Evolutionary conservation across 1,284 basidiomycete species (phyloP), one percentile per base, ranked within the genome.

Genomic region (Cronartium ribicola): DNA sequence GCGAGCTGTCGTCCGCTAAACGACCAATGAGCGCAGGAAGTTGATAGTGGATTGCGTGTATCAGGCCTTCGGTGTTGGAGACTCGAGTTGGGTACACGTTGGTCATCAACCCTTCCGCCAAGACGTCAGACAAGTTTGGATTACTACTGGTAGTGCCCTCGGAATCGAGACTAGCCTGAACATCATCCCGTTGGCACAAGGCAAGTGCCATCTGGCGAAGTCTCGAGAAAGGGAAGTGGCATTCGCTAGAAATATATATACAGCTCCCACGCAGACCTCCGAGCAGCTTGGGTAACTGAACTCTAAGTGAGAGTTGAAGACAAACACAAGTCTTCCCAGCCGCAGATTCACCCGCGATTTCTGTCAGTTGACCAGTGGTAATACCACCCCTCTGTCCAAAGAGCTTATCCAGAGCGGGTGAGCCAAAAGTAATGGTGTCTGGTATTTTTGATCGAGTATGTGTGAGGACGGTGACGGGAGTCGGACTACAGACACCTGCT

Each of bases 261-360:
- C 86, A 84, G 37, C 85, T 87, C 57, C 85, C 90, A 62, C 79
- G 84, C 62, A 87, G 81, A 55, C 86, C 87, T 11, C 85, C 86
- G 3, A 83, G 81, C 51, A 80, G 80, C 72, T 17, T 78, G 55
- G 89, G 87, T 1, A 91, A 83, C 79, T 94, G 92, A 0, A 90
- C 88, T 20, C 85, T 84, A 36, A 94, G 82, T 4, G 90, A 88
- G 4, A 91, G 84, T 77, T 92, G 89, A 17, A 94, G 84, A 1
- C 89, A 89, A 3, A 94, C 82, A 78, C 94, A 91, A 0, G 90
- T 92, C 82, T 95, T 95, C 41, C 92, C 92, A 36, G 91, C 87
- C 36, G 90, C 91, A 91, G 91, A 91, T 84, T 94, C 90, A n/a
- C 92, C 92, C 13, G 85, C 87, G 48, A 94, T 82, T 79, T 94